phyloP scores from a whole-genome alignment of 768 basidiomycete species.

The Macrolepiota albuminosa region DNA sequence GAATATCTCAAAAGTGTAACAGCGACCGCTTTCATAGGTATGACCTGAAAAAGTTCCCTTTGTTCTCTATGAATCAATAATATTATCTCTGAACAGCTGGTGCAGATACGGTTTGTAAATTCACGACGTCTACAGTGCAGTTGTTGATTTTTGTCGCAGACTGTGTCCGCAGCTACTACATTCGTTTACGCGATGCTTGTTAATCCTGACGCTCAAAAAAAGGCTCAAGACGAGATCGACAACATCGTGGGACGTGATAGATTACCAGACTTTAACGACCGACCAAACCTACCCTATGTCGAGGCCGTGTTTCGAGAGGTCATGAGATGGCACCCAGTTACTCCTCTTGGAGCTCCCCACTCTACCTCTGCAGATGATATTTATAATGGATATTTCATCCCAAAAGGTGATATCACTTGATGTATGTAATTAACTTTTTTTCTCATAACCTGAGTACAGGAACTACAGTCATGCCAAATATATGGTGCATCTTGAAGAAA shows the following conservation, averaged over 20 bases:
- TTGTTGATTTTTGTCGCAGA: neutral
- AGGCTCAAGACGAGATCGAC: slow-evolving; percentile 27
- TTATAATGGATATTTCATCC: too few relatives aligned
- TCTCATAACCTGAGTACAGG: slow-evolving; percentile 4
- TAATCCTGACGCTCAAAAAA: slow-evolving; percentile 10
- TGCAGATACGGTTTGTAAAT: slow-evolving; percentile 9
- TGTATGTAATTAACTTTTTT: too few relatives aligned
- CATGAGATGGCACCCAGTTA: too few relatives aligned
- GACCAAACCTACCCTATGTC: too few relatives aligned
- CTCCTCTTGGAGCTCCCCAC: too few relatives aligned
- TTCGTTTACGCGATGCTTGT: slow-evolving; percentile 18
- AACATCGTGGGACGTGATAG: slow-evolving; percentile 29
- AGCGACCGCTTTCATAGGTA: neutral
- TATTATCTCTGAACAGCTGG: neutral
- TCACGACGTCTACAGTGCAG: neutral
- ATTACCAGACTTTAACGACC: slow-evolving; percentile 32
- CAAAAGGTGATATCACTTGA: too few relatives aligned
- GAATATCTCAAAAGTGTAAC: slow-evolving; percentile 10
- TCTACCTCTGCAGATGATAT: too few relatives aligned
- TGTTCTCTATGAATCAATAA: neutral
- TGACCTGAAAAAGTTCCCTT: neutral
- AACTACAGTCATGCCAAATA: too few relatives aligned
- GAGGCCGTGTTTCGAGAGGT: too few relatives aligned
- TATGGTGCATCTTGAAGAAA: too few relatives aligned
- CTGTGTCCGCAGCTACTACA: slow-evolving; percentile 2